These are phyloP conservation scores for Theobroma cacao DNA, from an alignment of 345 rosid genomes.

Conservation along the genomic window DNA sequence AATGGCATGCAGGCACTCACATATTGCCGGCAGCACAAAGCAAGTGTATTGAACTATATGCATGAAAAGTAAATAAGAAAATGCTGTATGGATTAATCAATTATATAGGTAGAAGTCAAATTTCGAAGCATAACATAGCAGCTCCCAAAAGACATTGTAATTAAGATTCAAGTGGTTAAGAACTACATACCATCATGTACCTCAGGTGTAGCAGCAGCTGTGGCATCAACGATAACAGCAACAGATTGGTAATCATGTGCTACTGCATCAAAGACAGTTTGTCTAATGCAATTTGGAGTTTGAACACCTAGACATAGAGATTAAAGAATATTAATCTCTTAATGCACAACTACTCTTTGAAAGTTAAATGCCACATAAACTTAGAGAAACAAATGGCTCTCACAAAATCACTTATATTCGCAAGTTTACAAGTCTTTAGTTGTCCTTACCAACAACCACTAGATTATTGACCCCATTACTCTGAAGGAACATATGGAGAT, in stretches of 20 bases:
- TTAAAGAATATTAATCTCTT: not conserved
- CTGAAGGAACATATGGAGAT: conserved; percentile 70
- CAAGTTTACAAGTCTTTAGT: not conserved
- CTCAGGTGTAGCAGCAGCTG: conserved; percentile 85
- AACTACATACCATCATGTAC: conserved; percentile 54
- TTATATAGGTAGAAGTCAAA: not conserved
- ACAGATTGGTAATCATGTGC: conserved; percentile 59
- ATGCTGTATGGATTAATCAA: not conserved
- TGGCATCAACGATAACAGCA: conserved; percentile 69
- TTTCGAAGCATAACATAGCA: no score
- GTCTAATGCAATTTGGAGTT: conserved; percentile 85
- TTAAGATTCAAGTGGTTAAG: not conserved
- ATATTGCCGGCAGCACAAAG: not conserved
- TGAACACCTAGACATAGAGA: conserved; percentile 57
- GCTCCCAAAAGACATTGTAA: not conserved
- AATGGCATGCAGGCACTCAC: not conserved
- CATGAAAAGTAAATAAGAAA: not conserved
- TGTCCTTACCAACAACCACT: conserved; percentile 57
- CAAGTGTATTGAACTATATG: not conserved
- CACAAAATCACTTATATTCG: not conserved
- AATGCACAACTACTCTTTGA: not conserved
- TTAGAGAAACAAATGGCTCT: not conserved
- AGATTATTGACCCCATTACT: conserved; percentile 44
- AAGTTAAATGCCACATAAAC: not conserved
- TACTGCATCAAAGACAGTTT: conserved; percentile 86